Evolutionary conservation across 2,329 filamentous ascomycete species (phyloP).

Genomic region (Mariannaea sp.): DNA sequence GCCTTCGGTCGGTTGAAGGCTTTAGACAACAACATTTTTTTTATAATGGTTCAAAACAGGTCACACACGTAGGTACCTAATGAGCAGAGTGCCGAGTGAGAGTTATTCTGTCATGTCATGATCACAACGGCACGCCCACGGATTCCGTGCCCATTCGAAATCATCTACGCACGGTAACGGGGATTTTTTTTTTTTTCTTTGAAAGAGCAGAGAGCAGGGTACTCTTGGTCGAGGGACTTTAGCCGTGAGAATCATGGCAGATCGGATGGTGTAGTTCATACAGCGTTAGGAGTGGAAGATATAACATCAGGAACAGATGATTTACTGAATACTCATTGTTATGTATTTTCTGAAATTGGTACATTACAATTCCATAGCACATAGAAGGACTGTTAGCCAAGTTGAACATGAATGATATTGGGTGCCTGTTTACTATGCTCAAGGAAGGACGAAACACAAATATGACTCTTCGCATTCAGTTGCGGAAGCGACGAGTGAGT

Average conservation of each 20-base stretch:
- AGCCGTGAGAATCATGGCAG: neutral
- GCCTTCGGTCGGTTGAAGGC: slow-evolving; percentile 44
- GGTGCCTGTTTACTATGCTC: no score
- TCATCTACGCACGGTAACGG: slow-evolving; percentile 23
- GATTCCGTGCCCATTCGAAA: slow-evolving; percentile 16
- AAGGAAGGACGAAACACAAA: no score
- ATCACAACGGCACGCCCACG: slow-evolving; percentile 20
- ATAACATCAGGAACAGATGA: no score
- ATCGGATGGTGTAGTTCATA: slow-evolving; percentile 20
- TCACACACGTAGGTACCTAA: slow-evolving; percentile 29
- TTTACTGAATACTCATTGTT: no score
- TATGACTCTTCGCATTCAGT: no score
- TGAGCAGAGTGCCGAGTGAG: slow-evolving; percentile 14
- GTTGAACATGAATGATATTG: no score
- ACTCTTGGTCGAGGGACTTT: neutral
- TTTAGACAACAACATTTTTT: slow-evolving; percentile 46
- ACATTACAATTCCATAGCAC: no score
- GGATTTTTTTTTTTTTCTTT: slow-evolving; percentile 23
- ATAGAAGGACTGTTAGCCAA: no score
- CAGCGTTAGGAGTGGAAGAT: slow-evolving; percentile 18
- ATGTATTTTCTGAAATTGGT: no score
- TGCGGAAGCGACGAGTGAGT: no score
- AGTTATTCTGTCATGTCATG: slow-evolving; percentile 23
- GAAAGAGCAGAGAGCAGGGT: slow-evolving; percentile 4
- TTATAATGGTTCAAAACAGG: slow-evolving; percentile 30